These are phyloP conservation scores for Ophiobolus disseminans DNA, from an alignment of 2,329 filamentous ascomycete genomes.

Conservation along the genomic window DNA sequence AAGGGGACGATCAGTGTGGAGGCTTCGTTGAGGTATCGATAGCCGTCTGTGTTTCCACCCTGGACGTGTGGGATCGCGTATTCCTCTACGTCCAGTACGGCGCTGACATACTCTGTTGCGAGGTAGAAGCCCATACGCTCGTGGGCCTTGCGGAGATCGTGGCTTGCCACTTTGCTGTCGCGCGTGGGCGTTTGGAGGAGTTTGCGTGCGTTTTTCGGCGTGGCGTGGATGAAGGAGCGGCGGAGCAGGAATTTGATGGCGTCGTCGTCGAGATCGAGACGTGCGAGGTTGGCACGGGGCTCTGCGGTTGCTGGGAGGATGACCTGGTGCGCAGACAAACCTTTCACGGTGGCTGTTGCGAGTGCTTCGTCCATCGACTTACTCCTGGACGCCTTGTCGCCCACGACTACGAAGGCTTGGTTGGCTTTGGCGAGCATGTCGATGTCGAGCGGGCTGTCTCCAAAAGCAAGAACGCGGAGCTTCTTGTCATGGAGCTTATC, in stretches of 20 bases:
- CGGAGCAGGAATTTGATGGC: constrained; percentile 31
- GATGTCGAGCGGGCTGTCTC: constrained; percentile 67
- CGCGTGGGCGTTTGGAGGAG: constrained; percentile 63
- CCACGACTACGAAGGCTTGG: constrained; percentile 63
- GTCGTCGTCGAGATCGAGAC: constrained; percentile 54
- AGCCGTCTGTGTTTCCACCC: constrained; percentile 53
- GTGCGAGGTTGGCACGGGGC: constrained; percentile 53
- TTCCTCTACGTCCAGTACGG: constrained; percentile 59
- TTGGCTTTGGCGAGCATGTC: constrained; percentile 64
- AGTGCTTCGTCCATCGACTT: constrained; percentile 60
- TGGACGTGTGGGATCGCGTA: constrained; percentile 62
- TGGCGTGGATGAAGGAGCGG: constrained; percentile 50
- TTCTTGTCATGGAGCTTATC: constrained; percentile 46
- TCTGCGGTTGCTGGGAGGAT: constrained; percentile 52
- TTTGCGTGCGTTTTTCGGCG: constrained; percentile 54
- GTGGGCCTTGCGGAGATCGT: constrained; percentile 59
- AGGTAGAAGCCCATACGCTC: constrained; percentile 60
- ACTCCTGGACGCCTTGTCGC: constrained; percentile 56
- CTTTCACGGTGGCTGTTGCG: constrained; percentile 50
- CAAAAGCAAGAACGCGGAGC: constrained; percentile 62
- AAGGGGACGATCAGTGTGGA: constrained; percentile 63
- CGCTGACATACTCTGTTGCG: constrained; percentile 56
- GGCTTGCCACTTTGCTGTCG: constrained; percentile 56
- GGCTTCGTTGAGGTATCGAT: constrained; percentile 57
- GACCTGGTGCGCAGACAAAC: constrained; percentile 56